Evolutionary conservation across 2,329 filamentous ascomycete species (phyloP).

Genomic region (Pseudocercospora cruenta): DNA sequence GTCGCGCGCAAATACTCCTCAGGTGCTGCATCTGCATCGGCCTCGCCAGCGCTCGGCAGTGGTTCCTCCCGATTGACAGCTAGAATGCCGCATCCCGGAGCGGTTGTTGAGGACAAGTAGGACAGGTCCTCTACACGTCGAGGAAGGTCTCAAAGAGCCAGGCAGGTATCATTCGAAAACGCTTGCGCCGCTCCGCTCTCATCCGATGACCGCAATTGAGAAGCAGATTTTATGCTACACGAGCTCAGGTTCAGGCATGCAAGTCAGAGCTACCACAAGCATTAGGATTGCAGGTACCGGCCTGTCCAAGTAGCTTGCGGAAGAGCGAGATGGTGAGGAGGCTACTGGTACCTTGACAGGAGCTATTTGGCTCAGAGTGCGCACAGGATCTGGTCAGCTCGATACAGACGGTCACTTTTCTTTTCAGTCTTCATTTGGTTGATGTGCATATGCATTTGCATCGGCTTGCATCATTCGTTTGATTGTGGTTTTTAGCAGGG

Average conservation of each 20-base stretch:
- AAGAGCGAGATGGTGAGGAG: background rate
- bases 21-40: constrained; percentile 46
- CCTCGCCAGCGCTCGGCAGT: constrained; percentile 39
- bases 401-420: background rate
- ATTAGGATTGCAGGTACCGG: background rate
- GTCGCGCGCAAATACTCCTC: constrained; percentile 11
- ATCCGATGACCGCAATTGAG: background rate
- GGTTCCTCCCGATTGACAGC: constrained; percentile 30
- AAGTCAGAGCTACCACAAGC: background rate
- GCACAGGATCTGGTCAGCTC: background rate
- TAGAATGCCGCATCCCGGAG: constrained; percentile 6
- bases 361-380: background rate
- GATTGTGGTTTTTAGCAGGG: background rate
- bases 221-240: background rate
- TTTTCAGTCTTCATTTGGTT: background rate
- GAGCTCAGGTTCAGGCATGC: background rate
- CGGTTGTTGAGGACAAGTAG: constrained; percentile 5
- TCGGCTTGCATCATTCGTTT: background rate
- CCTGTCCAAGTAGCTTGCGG: background rate
- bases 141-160: background rate
- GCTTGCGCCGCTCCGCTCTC: background rate
- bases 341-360: background rate
- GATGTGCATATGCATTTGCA: background rate
- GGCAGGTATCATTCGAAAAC: background rate
- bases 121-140: background rate